Base-by-base conservation (phyloP, 139 green algal species). In the Marvania coccoides region DNA sequence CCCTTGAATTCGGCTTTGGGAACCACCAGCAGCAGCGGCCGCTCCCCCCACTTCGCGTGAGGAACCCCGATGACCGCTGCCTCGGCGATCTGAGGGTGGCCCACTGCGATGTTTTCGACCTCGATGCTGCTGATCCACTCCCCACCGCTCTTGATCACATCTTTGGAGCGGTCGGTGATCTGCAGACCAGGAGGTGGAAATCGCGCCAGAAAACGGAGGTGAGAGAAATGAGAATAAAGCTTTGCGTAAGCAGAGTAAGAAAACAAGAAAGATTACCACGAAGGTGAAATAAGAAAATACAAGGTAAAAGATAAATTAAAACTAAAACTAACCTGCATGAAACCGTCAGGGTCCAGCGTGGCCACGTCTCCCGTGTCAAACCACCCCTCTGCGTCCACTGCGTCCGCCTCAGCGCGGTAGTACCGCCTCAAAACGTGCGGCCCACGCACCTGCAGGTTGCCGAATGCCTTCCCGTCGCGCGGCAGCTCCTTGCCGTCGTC, bases 141-240 rank as follows among this genome's bases (percentile, higher is more conserved):
- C 6, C 85, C 85, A 2, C 85, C 85, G 23, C 35, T 75, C 64
- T 95, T 95, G 62, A 96, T 90, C 8, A 95, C 82, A 64, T 96
- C 89, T 65, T 96, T 95, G 75, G 61, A 71, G 24, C 87, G 69
- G 69, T 94, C 87, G 7, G 58, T 74, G 63, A 80, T 75, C 37
- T 65, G 38, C n/a, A 38, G 26, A 6, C 29, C 14, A 46, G 54
- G 47, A 46, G 38, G 38, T 10, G 10, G 38, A 46, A n/a, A n/a
- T n/a, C n/a, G n/a, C n/a, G n/a, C n/a, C n/a, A n/a, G n/a, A n/a
- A n/a, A n/a, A n/a, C n/a, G n/a, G n/a, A n/a, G n/a, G n/a, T n/a
- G n/a, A n/a, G n/a, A n/a, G n/a, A n/a, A n/a, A n/a, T n/a, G n/a
- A n/a, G n/a, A n/a, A n/a, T n/a, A n/a, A n/a, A n/a, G n/a, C n/a